Evolutionary conservation across 257 asterid species (phyloP).

Genomic region (Capsicum pubescens): DNA sequence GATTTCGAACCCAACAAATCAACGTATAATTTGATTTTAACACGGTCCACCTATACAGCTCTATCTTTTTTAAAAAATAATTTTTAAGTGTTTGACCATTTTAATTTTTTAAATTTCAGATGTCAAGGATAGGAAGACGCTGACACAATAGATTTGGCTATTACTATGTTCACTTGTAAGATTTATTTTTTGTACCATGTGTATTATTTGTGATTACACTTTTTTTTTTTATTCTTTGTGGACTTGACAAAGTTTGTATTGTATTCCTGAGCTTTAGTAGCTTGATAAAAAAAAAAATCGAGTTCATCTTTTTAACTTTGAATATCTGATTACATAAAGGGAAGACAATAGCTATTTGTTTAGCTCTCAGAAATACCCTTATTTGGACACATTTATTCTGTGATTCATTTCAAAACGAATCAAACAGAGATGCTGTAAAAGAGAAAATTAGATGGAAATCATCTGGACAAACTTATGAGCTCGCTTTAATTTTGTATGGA

Average conservation of each 20-base stretch:
- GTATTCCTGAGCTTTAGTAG: not conserved
- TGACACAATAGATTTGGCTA: not conserved
- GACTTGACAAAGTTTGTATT: too few species aligned
- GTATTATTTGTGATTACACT: too few species aligned
- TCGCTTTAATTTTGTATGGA: too few species aligned
- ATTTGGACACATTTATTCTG: not conserved
- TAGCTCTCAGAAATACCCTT: not conserved
- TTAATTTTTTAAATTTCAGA: not conserved
- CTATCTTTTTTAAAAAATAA: not conserved
- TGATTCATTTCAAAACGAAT: not conserved
- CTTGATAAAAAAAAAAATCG: not conserved
- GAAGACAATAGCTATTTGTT: not conserved
- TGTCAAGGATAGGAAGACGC: not conserved
- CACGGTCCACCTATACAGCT: not conserved
- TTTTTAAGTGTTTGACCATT: not conserved
- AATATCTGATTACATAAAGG: not conserved
- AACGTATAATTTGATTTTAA: not conserved
- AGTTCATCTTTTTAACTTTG: conserved; percentile 1
- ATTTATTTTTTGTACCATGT: not conserved
- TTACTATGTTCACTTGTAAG: not conserved
- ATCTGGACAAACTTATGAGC: too few species aligned
- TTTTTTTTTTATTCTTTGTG: too few species aligned
- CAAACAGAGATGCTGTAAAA: not conserved
- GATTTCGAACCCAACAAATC: too few species aligned
- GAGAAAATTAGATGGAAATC: too few species aligned